Conservation (phyloP, 2,329 filamentous ascomycete species). For the Aspergillus ochraceus region DNA sequence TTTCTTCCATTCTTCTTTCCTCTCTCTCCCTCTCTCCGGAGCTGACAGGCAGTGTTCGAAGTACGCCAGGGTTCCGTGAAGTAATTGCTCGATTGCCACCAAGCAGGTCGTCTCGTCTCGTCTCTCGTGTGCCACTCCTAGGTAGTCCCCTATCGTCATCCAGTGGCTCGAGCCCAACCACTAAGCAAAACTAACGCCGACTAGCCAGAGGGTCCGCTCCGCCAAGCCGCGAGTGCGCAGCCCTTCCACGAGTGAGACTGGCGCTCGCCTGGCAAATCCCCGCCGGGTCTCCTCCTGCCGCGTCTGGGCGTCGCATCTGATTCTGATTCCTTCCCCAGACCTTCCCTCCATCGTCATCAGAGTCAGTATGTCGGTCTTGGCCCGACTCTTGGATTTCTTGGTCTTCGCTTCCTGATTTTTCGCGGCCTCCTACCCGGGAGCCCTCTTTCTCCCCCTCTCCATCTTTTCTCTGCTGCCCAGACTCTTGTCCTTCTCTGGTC, state of each 20-base stretch:
- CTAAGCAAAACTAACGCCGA: not conserved
- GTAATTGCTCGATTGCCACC: no score
- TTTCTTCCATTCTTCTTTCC: not conserved
- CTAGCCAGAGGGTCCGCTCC: not conserved
- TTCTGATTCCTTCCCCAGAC: conserved; percentile 2
- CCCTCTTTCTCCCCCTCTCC: not conserved
- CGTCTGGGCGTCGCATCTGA: not conserved
- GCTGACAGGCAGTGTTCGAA: no score
- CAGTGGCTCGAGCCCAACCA: not conserved
- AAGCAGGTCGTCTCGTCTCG: no score
- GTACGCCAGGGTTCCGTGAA: no score
- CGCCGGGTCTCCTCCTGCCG: not conserved
- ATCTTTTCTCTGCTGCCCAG: conserved; percentile 15
- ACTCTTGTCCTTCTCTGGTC: conserved; percentile 15
- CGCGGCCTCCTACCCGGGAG: not conserved
- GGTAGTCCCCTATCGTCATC: no score
- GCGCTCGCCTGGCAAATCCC: not conserved
- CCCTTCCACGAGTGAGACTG: not conserved
- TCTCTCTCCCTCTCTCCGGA: not conserved
- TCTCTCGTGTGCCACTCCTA: no score
- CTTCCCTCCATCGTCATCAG: conserved; percentile 5
- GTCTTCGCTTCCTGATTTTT: conserved; percentile 15
- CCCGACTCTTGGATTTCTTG: conserved; percentile 15
- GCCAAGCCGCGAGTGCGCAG: not conserved
- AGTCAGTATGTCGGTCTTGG: conserved; percentile 12